Conservation (phyloP, 345 rosid species). For the Brassica cretica region DNA sequence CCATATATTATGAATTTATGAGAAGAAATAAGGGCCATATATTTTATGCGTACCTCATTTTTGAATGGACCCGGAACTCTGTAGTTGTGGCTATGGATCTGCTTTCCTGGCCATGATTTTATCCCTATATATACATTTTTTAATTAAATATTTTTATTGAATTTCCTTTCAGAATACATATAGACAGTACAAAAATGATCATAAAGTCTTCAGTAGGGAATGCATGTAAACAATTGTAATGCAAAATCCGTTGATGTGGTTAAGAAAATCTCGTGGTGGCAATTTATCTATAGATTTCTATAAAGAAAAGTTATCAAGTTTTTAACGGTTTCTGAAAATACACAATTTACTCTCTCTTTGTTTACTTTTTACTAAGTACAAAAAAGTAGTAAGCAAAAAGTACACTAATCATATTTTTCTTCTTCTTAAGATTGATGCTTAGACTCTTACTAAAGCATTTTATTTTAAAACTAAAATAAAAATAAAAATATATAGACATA, state of each 20-base stretch:
- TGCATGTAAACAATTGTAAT: not conserved
- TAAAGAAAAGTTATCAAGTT: not conserved
- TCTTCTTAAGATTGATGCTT: not conserved
- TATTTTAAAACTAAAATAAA: not conserved
- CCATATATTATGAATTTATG: not conserved
- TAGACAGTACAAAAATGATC: not conserved
- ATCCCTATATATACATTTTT: conserved; percentile 47
- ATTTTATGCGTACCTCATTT: conserved; percentile 48
- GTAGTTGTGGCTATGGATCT: conserved; percentile 78
- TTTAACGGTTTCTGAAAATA: not conserved
- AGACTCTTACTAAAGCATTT: not conserved
- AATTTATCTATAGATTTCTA: not conserved
- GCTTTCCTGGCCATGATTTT: conserved; percentile 57
- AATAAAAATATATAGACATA: not conserved
- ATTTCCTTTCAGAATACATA: not conserved
- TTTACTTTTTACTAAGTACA: not conserved
- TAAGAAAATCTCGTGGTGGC: not conserved
- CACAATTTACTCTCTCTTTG: not conserved
- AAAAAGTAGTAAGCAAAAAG: not conserved
- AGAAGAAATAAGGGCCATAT: not conserved
- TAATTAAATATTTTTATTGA: not conserved
- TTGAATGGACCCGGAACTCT: conserved; percentile 59
- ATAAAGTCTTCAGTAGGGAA: not conserved
- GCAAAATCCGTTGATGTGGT: not conserved
- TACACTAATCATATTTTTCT: not conserved